Base-by-base conservation (phyloP, 345 rosid genomes). In the Populus simonii region DNA sequence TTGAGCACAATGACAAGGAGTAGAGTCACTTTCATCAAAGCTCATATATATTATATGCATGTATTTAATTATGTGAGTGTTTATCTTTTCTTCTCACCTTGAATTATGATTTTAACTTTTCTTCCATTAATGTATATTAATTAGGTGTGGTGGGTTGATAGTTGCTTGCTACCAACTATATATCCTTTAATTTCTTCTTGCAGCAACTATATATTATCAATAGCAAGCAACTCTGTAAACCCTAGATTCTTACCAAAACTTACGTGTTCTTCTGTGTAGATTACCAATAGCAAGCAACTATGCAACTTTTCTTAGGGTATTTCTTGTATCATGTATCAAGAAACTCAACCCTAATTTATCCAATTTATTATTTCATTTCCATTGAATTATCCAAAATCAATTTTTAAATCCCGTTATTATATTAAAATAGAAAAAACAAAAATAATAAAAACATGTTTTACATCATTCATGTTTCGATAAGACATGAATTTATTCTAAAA, bases 81-180 rank as follows among this genome's bases (percentile, higher is more conserved):
- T 68, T 1, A 20, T 22, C 49, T 10, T 22, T 68, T 68, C 25
- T 38, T 23, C 29, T 41, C n/a, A 38, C 61, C 35, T 25, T 69
- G 11, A 33, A 66, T 6, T 53, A 11, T 59, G 38, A 16, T 33
- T 38, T 77, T 61, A 23, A 27, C 22, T 35, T 66, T 67, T 31
- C 2, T 67, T 31, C 3, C 47, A 23, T 59, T 70, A 2, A 8
- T 45, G 79, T 73, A 2, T 45, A 81, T 73, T 27, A 27, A 27
- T 27, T 79, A 79, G 84, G 85, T 81, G 81, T 38, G 82, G 78
- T 79, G 53, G 85, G 83, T 79, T 77, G 79, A 77, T 20, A 33
- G 66, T 77, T 77, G 51, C 76, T 43, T 35, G 2, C 53, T 38
- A 43, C 84, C 78, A 53, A 36, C 18, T 15, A n/a, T 33, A 16